Evolutionary conservation across 2,329 filamentous ascomycete genomes (phyloP).

Genomic region (Plectosphaerella plurivora): DNA sequence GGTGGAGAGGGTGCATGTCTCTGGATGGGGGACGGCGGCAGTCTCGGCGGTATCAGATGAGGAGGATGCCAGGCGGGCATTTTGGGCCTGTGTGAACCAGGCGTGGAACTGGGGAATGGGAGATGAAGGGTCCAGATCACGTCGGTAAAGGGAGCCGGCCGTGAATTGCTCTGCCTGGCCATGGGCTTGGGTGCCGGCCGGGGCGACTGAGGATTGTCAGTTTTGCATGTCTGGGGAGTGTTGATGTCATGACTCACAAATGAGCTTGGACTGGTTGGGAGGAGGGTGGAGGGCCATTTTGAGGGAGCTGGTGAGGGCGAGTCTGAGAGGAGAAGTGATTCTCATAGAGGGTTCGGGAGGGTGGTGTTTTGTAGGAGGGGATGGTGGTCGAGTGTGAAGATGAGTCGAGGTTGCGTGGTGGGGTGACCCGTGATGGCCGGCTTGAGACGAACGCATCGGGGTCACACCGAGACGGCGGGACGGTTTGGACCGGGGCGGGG

Average conservation of each 20-base stretch:
- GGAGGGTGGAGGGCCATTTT: slow-evolving; percentile 41
- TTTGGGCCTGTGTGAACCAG: slow-evolving; percentile 78
- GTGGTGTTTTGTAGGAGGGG: too few species aligned
- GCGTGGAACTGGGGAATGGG: slow-evolving; percentile 82
- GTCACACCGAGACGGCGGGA: too few species aligned
- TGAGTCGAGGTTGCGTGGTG: too few species aligned
- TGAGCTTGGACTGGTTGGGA: slow-evolving; percentile 38
- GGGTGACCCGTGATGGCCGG: too few species aligned
- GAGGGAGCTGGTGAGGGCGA: slow-evolving; percentile 8
- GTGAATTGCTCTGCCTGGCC: slow-evolving; percentile 75
- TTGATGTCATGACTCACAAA: slow-evolving; percentile 33
- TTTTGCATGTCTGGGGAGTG: slow-evolving; percentile 2
- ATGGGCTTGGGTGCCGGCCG: slow-evolving; percentile 51
- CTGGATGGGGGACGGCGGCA: slow-evolving; percentile 64
- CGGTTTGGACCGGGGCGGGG: too few species aligned
- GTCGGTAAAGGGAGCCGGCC: slow-evolving; percentile 52
- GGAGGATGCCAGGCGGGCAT: slow-evolving; percentile 16
- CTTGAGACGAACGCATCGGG: too few species aligned
- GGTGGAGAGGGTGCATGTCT: slow-evolving; percentile 85
- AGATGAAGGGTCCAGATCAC: slow-evolving; percentile 54
- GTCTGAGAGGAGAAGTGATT: slow-evolving; percentile 2
- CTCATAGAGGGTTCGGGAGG: not conserved
- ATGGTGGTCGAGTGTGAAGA: too few species aligned
- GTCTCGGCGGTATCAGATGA: slow-evolving; percentile 7
- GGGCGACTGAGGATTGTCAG: slow-evolving; percentile 48